Base-by-base conservation (phyloP, 257 asterid species). In the Cynanchum wilfordii region DNA sequence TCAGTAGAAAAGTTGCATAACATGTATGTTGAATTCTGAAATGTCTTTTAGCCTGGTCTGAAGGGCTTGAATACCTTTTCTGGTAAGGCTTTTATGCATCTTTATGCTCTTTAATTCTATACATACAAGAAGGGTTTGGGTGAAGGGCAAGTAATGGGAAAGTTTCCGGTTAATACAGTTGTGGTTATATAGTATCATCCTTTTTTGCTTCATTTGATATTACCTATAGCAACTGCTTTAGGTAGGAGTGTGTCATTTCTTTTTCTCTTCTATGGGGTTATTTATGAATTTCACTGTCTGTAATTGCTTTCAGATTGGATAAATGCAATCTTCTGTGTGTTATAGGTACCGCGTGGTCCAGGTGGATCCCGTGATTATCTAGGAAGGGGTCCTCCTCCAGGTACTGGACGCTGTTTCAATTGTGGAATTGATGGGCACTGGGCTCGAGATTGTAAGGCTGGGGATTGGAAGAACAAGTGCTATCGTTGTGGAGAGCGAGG, bases 391-490 rank as follows among this genome's bases (percentile, higher is more conserved):
- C 91, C 91, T 55, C 81, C 87, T 25, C 91, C 91, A 13, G 91
- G 91, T 40, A 84, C 82, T 29, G 91, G 91, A 10, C 89, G 91
- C 50, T 86, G 91, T 86, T 86, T 86, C 66, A 86, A 86, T 75
- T 86, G 91, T 81, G 91, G 91, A 62, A 30, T 84, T 75, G 91
- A 86, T 57, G 91, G 91, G 12, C 91, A 86, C 66, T 86, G 91
- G 91, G 91, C 91, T 67, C 79, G 86, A 63, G 91, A 86, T 79
- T 86, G 91, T 76, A 84, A 86, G 76, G 86, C 87, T 58, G 91
- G 91, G n/a, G 91, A 86, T 74, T 86, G 91, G 91, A 86, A 86
- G 80, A 86, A 86, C 77, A 86, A 84, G 76, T 86, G 91, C 75
- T 86, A 86, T 57, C 86, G 87, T 22, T 84, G 91, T 75, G 91